Percentiles rank a stretch among this genome's conserved stretches.
These are phyloP conservation scores for Fonsecaea pugnacius DNA, from an alignment of 2,329 filamentous ascomycete species.

Conservation along the genomic window DNA sequence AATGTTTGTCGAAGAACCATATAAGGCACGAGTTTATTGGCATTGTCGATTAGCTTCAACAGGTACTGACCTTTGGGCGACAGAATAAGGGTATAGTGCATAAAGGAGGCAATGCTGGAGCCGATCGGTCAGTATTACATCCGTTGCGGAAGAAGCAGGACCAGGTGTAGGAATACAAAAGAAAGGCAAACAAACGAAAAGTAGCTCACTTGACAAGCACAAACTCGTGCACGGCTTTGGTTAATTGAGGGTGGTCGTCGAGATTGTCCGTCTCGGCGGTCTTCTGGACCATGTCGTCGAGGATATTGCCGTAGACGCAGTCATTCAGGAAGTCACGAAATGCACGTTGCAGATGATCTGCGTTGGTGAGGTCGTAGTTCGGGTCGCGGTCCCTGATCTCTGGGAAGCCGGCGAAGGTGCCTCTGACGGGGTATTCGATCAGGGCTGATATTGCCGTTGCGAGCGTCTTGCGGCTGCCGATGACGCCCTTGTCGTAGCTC, in stretches of 20 bases:
- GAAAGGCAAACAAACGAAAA: conserved; percentile 22
- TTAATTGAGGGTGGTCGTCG: conserved; percentile 64
- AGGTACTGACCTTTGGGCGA: conserved; percentile 77
- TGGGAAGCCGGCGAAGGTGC: conserved; percentile 66
- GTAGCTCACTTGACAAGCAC: conserved; percentile 70
- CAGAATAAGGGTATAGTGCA: conserved; percentile 73
- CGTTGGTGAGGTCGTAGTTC: conserved; percentile 63
- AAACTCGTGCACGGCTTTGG: conserved; percentile 68
- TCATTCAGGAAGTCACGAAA: conserved; percentile 71
- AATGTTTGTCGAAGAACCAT: conserved; percentile 73
- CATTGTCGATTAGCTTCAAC: conserved; percentile 70
- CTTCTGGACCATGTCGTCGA: conserved; percentile 68
- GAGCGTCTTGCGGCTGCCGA: conserved; percentile 75
- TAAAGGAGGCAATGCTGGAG: conserved; percentile 69
- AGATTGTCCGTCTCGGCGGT: conserved; percentile 65
- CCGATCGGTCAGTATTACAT: conserved; percentile 9
- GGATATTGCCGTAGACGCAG: conserved; percentile 69
- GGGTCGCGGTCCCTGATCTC: conserved; percentile 38
- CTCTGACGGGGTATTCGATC: conserved; percentile 70
- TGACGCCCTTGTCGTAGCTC: conserved; percentile 77
- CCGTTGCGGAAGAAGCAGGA: conserved; percentile 9
- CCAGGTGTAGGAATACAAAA: neutral
- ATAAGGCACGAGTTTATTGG: conserved; percentile 74
- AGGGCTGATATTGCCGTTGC: conserved; percentile 72
- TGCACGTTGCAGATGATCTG: conserved; percentile 64